Evolutionary conservation across 2,329 filamentous ascomycete species (phyloP), one percentile per base, ranked within the genome.

Genomic region (Zalaria obscura): DNA sequence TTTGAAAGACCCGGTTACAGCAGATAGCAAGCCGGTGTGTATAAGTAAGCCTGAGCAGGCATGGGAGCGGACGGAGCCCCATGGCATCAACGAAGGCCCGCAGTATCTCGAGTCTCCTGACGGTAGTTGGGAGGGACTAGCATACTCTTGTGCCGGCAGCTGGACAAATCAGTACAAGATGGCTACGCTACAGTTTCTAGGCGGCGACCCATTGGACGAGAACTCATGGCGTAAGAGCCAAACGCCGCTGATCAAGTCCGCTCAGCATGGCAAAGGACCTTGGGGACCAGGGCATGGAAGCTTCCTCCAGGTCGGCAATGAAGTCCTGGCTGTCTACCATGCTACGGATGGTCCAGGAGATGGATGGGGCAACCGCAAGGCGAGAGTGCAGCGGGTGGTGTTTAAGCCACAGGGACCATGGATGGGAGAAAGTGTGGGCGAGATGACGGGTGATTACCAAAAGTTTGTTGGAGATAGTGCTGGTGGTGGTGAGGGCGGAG

Each of bases 101-200:
- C 62, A 66, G 44, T 54, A 56, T 27, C 46, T 66, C 2, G 52
- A 48, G 37, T 53, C 52, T 1, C 60, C 59, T 1, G 56, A 64
- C 40, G 48, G 47, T 11, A 42, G 43, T 2, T 69, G 65, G 65
- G 51, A 48, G 9, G 66, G 66, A 2, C 47, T 69, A n/a, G 65
- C 60, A n/a, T 69, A 67, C 44, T 63, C 58, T 4, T 68, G 65
- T 45, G 62, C 63, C 0, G 66, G 64, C 1, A 60, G 54, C 45
- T 69, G 66, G 66, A 68, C 66, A 1, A 59, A 60, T 37, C 59
- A 68, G 42, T 68, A 68, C 52, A 68, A 68, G 47, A 66, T 68
- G 61, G 62, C 61, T n/a, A 57, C 63, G 0, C 50, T 69, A 25
- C 54, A 60, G 34, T 66, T 58, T 42, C 49, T 54, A 0, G 64